phyloP scores from a whole-genome alignment of 805 yeast genomes.

The Yamadazyma sp. region DNA sequence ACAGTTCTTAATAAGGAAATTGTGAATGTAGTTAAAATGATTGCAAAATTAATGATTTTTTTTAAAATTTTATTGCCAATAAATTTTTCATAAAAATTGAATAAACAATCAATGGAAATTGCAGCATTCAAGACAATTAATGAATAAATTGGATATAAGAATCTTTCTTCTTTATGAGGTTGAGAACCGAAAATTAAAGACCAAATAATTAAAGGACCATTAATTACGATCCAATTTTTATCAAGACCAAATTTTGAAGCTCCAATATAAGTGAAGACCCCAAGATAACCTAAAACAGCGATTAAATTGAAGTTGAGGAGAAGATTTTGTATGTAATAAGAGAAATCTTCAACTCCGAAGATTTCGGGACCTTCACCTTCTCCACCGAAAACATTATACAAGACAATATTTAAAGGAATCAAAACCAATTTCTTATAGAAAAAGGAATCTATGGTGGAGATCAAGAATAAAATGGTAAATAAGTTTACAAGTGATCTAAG shows the following conservation, averaged over 20 bases:
- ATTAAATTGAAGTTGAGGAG: conserved; percentile 69
- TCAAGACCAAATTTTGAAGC: conserved; percentile 10
- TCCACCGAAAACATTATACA: conserved; percentile 72
- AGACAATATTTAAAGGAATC: conserved; percentile 79
- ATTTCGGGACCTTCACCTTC: conserved; percentile 83
- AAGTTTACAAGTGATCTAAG: conserved; percentile 13
- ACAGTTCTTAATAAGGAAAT: conserved; percentile 48
- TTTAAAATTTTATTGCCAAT: neutral
- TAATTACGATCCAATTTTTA: conserved; percentile 15
- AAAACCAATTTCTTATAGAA: conserved; percentile 60
- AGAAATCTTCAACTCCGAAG: conserved; percentile 81
- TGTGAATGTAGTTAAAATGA: neutral
- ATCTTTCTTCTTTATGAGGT: conserved; percentile 93
- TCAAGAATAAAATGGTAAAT: conserved; percentile 16
- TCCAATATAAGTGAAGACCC: conserved; percentile 27
- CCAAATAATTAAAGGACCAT: conserved; percentile 65
- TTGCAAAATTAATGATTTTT: neutral
- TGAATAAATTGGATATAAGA: conserved; percentile 81
- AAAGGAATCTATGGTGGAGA: conserved; percentile 51
- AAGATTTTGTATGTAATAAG: conserved; percentile 67
- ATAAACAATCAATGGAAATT: neutral
- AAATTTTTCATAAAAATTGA: neutral
- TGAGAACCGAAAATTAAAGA: conserved; percentile 60
- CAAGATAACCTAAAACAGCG: conserved; percentile 39
- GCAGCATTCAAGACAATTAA: conserved; percentile 64